phyloP scores from a whole-genome alignment of 768 basidiomycete genomes.

The Pleurotus ostreatus region DNA sequence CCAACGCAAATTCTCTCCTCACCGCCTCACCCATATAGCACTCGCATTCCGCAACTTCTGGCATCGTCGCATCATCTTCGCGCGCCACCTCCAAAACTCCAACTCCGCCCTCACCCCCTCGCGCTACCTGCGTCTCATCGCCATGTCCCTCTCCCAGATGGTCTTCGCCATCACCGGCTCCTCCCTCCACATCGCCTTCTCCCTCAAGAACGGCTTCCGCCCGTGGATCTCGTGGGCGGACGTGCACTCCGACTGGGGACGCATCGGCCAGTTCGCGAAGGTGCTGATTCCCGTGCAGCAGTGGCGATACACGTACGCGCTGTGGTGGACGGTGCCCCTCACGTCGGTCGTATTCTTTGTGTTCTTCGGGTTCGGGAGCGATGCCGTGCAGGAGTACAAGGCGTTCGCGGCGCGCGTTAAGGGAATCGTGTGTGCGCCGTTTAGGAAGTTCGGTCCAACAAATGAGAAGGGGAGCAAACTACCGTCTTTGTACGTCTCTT shows the following conservation, averaged over 20 bases:
- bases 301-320: not conserved
- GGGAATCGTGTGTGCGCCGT: not conserved
- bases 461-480: not conserved
- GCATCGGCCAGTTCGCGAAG: not conserved
- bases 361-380: slow-evolving; percentile 51
- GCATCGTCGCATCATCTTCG: slow-evolving; percentile 18
- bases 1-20: not conserved
- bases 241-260: slow-evolving; percentile 38
- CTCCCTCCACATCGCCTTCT: slow-evolving; percentile 32
- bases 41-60: slow-evolving; percentile 29
- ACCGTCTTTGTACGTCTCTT: not conserved
- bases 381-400: slow-evolving; percentile 40
- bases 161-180: slow-evolving; percentile 35
- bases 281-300: not conserved
- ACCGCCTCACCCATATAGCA: slow-evolving; percentile 15
- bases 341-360: slow-evolving; percentile 45
- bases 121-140: slow-evolving; percentile 54
- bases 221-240: slow-evolving; percentile 43
- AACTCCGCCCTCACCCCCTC: slow-evolving; percentile 38
- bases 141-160: slow-evolving; percentile 36
- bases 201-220: slow-evolving; percentile 17
- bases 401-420: not conserved
- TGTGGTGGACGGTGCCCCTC: slow-evolving; percentile 11
- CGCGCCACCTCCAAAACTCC: slow-evolving; percentile 31
- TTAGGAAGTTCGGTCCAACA: not conserved